Conservation (phyloP, 2,329 filamentous ascomycete genomes). For the Cladosporium cucumerinum region DNA sequence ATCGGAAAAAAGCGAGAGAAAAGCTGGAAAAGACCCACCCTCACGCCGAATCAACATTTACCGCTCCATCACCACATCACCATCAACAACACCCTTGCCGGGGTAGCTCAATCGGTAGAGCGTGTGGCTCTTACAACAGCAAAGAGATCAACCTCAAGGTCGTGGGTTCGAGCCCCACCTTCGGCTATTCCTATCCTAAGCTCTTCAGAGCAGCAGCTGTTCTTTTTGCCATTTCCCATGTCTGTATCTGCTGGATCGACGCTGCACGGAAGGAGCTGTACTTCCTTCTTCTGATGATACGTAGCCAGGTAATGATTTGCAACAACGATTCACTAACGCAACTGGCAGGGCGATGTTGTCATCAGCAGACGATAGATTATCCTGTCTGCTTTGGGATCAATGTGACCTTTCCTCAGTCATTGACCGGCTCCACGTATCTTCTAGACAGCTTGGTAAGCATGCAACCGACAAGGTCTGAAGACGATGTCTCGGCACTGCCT, state of each 20-base stretch:
- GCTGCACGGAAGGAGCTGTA: background rate
- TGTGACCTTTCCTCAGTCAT: background rate
- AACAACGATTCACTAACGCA: too few species aligned
- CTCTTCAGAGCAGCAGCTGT: slow-evolving; percentile 10
- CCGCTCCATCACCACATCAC: background rate
- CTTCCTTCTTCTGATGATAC: background rate
- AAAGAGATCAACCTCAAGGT: slow-evolving; percentile 27
- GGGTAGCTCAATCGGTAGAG: slow-evolving; percentile 54
- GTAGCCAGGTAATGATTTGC: background rate
- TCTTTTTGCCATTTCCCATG: background rate
- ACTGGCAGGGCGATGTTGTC: background rate
- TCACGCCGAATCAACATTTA: background rate
- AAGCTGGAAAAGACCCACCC: background rate
- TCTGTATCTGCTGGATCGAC: background rate
- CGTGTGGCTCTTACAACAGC: slow-evolving; percentile 45
- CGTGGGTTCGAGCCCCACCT: slow-evolving; percentile 28
- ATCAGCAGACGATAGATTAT: background rate
- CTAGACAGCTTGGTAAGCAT: background rate
- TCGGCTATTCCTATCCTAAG: slow-evolving; percentile 26
- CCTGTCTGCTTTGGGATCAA: background rate
- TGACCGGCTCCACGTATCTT: background rate
- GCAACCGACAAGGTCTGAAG: background rate
- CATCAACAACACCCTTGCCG: slow-evolving; percentile 28
- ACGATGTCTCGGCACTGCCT: background rate
- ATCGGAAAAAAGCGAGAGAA: background rate